phyloP scores from a whole-genome alignment of 169 alveolate species.

The Plasmodium inui region DNA sequence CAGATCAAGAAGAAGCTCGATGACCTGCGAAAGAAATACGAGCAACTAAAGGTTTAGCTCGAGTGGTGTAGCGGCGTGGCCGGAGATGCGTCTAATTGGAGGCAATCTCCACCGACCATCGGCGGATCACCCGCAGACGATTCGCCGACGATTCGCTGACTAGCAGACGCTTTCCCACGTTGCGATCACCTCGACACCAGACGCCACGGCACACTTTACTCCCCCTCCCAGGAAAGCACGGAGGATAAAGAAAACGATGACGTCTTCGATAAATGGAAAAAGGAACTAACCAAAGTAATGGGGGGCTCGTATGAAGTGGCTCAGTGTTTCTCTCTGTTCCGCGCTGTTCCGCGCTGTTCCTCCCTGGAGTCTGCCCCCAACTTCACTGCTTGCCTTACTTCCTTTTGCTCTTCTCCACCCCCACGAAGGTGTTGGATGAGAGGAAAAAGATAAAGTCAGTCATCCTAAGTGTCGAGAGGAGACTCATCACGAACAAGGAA shows the following conservation, averaged over 20 bases:
- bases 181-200: background rate
- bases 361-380: background rate
- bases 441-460: slow-evolving; percentile 28
- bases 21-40: slow-evolving; percentile 29
- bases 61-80: background rate
- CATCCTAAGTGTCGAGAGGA: slow-evolving; percentile 24
- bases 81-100: background rate
- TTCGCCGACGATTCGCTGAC: background rate
- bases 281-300: slow-evolving; percentile 32
- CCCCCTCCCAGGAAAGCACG: slow-evolving; percentile 11
- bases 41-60: slow-evolving; percentile 23
- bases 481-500: slow-evolving; percentile 27
- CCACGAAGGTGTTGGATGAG: slow-evolving; percentile 26
- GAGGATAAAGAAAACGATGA: slow-evolving; percentile 48
- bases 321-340: background rate
- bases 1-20: slow-evolving; percentile 23
- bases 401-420: background rate
- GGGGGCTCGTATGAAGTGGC: background rate
- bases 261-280: slow-evolving; percentile 27
- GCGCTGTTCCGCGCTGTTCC: background rate
- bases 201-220: background rate
- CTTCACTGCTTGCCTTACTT: background rate
- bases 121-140: too few relatives aligned
- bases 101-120: background rate
- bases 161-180: background rate